Percentiles rank a stretch among this genome's conserved stretches.
Evolutionary conservation across 208 protist species (phyloP).

Genomic region (Wallacemonas sp.): DNA sequence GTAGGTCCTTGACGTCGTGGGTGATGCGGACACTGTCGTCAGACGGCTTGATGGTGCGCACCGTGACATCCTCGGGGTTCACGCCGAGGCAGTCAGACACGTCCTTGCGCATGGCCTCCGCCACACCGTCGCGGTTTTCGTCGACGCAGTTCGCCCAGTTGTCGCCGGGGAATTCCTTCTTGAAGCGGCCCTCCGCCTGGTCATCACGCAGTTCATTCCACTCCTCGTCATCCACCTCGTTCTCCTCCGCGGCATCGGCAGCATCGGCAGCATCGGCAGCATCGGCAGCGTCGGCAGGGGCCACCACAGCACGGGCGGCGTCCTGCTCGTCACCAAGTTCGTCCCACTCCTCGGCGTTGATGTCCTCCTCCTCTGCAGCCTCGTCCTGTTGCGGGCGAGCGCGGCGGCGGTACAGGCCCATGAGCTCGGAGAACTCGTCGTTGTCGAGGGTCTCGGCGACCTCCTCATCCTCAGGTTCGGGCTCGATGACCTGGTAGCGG

Average conservation of each 20-base stretch:
- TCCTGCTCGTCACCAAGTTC: slow-evolving; percentile 14
- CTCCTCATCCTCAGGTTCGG: slow-evolving; percentile 33
- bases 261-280: neutral
- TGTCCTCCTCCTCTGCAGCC: slow-evolving; percentile 13
- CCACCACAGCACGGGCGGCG: slow-evolving; percentile 2
- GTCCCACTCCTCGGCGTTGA: slow-evolving; percentile 21
- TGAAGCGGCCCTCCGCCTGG: slow-evolving; percentile 17
- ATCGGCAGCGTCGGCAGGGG: neutral
- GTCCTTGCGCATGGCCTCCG: slow-evolving; percentile 35
- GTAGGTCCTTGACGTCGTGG: slow-evolving; percentile 25
- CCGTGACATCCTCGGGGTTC: slow-evolving; percentile 10
- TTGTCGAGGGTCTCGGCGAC: slow-evolving; percentile 27
- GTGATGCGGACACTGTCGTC: slow-evolving; percentile 25
- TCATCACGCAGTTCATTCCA: slow-evolving; percentile 11
- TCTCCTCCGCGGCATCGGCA: neutral
- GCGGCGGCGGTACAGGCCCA: slow-evolving; percentile 31
- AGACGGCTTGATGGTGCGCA: slow-evolving; percentile 22
- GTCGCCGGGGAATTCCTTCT: slow-evolving; percentile 25
- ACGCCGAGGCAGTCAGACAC: slow-evolving; percentile 20
- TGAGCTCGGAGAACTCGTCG: slow-evolving; percentile 42
- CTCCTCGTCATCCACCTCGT: slow-evolving; percentile 4
- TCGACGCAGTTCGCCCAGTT: slow-evolving; percentile 22
- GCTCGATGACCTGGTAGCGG: slow-evolving; percentile 40
- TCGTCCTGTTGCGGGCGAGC: slow-evolving; percentile 12
- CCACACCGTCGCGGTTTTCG: slow-evolving; percentile 13